These are phyloP conservation scores for Flaveria linearis DNA, from an alignment of 129 eudicot species.

Conservation along the genomic window DNA sequence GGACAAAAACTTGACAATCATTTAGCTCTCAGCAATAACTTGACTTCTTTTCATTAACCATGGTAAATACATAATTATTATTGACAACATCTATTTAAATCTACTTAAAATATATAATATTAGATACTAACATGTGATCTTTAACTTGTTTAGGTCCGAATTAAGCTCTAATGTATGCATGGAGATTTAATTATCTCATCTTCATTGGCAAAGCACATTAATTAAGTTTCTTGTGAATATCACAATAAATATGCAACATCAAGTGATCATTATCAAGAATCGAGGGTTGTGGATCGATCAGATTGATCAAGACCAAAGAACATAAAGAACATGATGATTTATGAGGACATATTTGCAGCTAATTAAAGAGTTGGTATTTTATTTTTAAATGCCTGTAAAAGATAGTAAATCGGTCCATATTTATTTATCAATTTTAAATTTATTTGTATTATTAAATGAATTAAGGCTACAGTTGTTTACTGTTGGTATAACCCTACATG, in stretches of 20 bases:
- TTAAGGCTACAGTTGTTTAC: conserved; percentile 39
- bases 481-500: conserved; percentile 33
- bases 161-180: conserved; percentile 29
- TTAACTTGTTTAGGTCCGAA: conserved; percentile 24
- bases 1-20: conserved; percentile 57
- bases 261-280: conserved; percentile 18
- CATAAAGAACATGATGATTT: neutral
- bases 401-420: conserved; percentile 17
- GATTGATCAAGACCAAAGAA: conserved; percentile 25
- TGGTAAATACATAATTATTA: neutral
- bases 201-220: conserved; percentile 6
- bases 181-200: conserved; percentile 14
- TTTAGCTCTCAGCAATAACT: conserved; percentile 61
- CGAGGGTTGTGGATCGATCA: conserved; percentile 15
- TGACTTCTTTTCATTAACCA: conserved; percentile 58
- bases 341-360: conserved; percentile 26
- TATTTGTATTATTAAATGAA: conserved; percentile 20
- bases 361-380: conserved; percentile 9
- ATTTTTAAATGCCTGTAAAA: conserved; percentile 29
- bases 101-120: conserved; percentile 6
- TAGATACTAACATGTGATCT: conserved; percentile 2
- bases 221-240: conserved; percentile 26
- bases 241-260: neutral
- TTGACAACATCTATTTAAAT: neutral
- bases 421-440: conserved; percentile 5